Conservation (phyloP, 768 basidiomycete genomes). For the Tephrocybe sp. region DNA sequence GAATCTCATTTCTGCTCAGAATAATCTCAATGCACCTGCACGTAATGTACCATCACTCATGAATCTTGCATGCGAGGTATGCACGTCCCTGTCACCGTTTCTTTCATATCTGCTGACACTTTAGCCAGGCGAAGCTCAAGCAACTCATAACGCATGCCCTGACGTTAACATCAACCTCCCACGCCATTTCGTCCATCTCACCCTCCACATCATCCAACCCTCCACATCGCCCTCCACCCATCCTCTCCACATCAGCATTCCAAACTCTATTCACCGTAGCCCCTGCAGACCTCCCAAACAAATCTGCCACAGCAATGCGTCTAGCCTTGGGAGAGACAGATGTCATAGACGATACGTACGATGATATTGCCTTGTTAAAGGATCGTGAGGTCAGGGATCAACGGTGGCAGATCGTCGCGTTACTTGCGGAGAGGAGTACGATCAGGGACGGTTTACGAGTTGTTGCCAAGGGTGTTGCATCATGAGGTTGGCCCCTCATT, state of each 20-base stretch:
- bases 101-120: slow-evolving; percentile 3
- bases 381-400: slow-evolving; percentile 68
- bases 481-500: neutral
- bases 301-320: slow-evolving; percentile 74
- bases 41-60: slow-evolving; percentile 67
- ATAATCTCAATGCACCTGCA: slow-evolving; percentile 61
- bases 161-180: slow-evolving; percentile 73
- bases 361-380: slow-evolving; percentile 52
- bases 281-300: slow-evolving; percentile 77
- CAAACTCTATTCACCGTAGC: slow-evolving; percentile 77
- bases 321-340: slow-evolving; percentile 59
- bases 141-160: slow-evolving; percentile 81
- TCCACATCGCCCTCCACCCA: slow-evolving; percentile 36
- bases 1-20: slow-evolving; percentile 80
- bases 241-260: slow-evolving; percentile 70
- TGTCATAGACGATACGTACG: slow-evolving; percentile 49
- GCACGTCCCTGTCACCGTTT: slow-evolving; percentile 10
- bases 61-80: slow-evolving; percentile 77
- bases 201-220: slow-evolving; percentile 47
- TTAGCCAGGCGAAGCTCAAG: slow-evolving; percentile 71
- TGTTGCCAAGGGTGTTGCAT: slow-evolving; percentile 12
- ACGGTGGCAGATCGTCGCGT: slow-evolving; percentile 75
- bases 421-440: slow-evolving; percentile 72
- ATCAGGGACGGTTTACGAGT: slow-evolving; percentile 47
- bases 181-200: slow-evolving; percentile 73